These are phyloP conservation scores for Eleusine indica DNA, from an alignment of 176 grass and related monocot genomes.

Conservation along the genomic window DNA sequence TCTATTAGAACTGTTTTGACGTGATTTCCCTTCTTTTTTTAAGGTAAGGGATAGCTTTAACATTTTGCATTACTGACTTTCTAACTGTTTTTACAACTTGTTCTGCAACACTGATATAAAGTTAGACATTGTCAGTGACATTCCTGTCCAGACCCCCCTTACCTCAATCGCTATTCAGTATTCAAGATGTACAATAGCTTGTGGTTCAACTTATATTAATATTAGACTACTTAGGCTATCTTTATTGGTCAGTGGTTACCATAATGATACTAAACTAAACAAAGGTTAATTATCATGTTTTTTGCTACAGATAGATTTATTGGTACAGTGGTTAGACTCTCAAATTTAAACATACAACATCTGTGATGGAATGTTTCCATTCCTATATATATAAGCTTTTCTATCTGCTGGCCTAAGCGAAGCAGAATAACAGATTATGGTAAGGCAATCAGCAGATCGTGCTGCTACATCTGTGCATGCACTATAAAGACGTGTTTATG, in stretches of 20 bases:
- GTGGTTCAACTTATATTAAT: not conserved
- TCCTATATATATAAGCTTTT: slow-evolving; percentile 11
- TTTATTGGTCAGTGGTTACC: not conserved
- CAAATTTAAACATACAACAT: too few relatives aligned
- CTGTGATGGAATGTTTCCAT: not conserved
- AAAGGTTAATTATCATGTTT: not conserved
- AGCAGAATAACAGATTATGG: slow-evolving; percentile 3
- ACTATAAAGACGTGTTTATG: slow-evolving; percentile 7
- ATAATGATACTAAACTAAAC: not conserved
- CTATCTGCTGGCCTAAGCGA: slow-evolving; percentile 6
- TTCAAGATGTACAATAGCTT: not conserved
- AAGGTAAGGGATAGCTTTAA: slow-evolving; percentile 21
- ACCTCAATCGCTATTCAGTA: not conserved
- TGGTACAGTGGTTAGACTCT: not conserved
- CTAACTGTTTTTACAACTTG: slow-evolving; percentile 32
- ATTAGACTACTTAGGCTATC: not conserved
- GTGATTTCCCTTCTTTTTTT: slow-evolving; percentile 6
- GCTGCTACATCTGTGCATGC: slow-evolving; percentile 22
- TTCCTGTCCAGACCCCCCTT: not conserved
- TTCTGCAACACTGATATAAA: not conserved
- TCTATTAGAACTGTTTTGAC: slow-evolving; percentile 44
- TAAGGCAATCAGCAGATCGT: not conserved
- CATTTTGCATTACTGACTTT: slow-evolving; percentile 11
- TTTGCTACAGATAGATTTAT: slow-evolving; percentile 10
- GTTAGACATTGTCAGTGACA: slow-evolving; percentile 30